phyloP scores from a whole-genome alignment of 1,284 basidiomycete species.

The Bjerkandera adusta region DNA sequence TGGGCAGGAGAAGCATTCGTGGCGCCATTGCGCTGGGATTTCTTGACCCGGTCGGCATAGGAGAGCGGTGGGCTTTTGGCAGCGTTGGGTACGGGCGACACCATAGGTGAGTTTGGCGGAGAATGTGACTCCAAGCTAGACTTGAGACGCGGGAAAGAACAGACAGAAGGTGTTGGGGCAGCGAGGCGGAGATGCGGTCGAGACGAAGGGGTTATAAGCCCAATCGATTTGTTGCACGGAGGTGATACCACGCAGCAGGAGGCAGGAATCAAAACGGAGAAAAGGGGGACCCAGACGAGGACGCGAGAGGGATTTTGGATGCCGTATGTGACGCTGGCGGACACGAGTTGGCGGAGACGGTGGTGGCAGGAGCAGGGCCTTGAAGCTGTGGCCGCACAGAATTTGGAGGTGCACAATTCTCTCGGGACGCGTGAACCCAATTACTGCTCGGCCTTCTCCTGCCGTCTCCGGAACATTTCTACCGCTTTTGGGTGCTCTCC shows the following conservation, averaged over 20 bases:
- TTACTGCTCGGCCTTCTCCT: conserved; percentile 2
- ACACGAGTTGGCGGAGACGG: conserved; percentile 2
- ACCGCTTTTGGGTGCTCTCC: neutral
- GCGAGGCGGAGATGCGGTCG: neutral
- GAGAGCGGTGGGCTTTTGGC: conserved; percentile 40
- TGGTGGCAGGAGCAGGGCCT: too few species aligned
- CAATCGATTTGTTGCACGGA: conserved; percentile 7
- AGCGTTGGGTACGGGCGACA: conserved; percentile 32
- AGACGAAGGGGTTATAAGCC: conserved; percentile 1
- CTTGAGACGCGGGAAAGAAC: neutral
- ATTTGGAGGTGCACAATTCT: conserved; percentile 1
- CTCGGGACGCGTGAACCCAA: conserved; percentile 7
- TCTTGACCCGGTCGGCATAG: conserved; percentile 63
- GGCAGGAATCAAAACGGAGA: neutral
- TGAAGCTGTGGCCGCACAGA: conserved; percentile 1
- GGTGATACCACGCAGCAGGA: conserved; percentile 1
- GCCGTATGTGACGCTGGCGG: neutral
- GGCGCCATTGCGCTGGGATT: conserved; percentile 22
- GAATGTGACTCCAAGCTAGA: neutral
- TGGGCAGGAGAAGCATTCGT: too few species aligned
- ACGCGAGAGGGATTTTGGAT: neutral
- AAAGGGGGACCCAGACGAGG: neutral
- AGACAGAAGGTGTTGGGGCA: neutral
- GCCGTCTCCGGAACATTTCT: neutral
- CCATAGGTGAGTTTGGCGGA: conserved; percentile 31